Base-by-base conservation (phyloP, 805 yeast species). In the Phaffomyces thermotolerans region DNA sequence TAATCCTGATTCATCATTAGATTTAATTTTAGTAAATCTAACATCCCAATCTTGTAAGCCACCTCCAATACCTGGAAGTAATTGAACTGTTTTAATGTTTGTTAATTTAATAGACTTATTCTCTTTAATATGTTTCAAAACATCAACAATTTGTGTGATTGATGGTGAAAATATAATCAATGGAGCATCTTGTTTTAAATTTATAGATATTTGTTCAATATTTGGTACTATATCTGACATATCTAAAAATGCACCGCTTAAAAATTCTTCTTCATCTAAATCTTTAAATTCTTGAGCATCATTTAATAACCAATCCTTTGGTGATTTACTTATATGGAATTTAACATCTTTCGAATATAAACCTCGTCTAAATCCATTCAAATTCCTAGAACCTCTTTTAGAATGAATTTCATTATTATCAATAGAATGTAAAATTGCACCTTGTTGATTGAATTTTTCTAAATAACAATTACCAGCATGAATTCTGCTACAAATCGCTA, bases 1-100 rank as follows among this genome's bases (percentile, higher is more conserved):
- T 44, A 65, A 54, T 2, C 67, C 75, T 5, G 56, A 52, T 33
- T 65, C 64, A 3, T 69, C 69, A 2, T 68, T 65, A 4, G 67
- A 64, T 53, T 68, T 63, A n/a, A 70, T 62, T 2, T 52, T 45
- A 1, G 75, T 54, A 32, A 57, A 56, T 39, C 76, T 56, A 1
- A 72, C 59, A 47, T 75, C 78, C 79, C 79, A 75, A 38, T 71
- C 75, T 47, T 72, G 67, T 45, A 74, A 52, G 0, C 77, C 76
- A 20, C 77, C 78, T 2, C 76, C 76, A 30, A 68, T 70, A 6
- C 78, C 77, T 13, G 72, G 71, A 38, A 63, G 51, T 15, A 75
- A 44, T 50, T 73, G 78, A 18, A 66, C 57, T 4, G 73, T 65
- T 36, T 64, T 59, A 4, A 61, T 64, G 46, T 68, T 62, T 12